These are phyloP conservation scores for Termitomyces sp. DNA, from an alignment of 768 basidiomycete genomes.

Conservation along the genomic window DNA sequence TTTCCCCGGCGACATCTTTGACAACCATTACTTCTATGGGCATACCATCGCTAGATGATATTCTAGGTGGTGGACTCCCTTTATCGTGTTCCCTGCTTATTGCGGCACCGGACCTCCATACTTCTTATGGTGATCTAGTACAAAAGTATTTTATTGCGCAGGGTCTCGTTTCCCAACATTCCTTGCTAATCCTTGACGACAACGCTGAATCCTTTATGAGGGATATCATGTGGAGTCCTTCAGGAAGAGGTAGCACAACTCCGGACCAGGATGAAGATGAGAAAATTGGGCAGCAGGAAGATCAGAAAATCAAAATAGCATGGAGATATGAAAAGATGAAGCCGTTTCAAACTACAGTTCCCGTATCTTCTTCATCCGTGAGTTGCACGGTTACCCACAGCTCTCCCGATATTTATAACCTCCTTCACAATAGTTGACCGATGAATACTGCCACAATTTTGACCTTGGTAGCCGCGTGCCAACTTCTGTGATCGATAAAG, in stretches of 20 bases:
- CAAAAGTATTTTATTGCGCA: constrained; percentile 90
- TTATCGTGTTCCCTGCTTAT: constrained; percentile 71
- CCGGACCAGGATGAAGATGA: constrained; percentile 23
- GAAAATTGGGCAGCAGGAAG: constrained; percentile 33
- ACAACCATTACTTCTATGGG: constrained; percentile 77
- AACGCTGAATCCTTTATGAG: constrained; percentile 55
- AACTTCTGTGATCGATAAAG: constrained; percentile 41
- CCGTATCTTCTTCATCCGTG: constrained; percentile 45
- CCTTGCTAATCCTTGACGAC: constrained; percentile 62
- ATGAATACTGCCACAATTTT: constrained; percentile 66
- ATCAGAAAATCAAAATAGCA: constrained; percentile 85
- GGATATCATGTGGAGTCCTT: constrained; percentile 81
- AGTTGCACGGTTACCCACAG: constrained; percentile 16
- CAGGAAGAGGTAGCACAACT: constrained; percentile 21
- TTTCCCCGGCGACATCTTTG: constrained; percentile 52
- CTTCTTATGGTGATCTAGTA: constrained; percentile 80
- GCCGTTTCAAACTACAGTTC: constrained; percentile 84
- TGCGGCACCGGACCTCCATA: constrained; percentile 83
- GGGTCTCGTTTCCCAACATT: constrained; percentile 72
- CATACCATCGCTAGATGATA: constrained; percentile 90
- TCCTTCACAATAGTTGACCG: constrained; percentile 37
- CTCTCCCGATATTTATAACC: background rate
- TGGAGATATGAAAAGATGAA: constrained; percentile 97
- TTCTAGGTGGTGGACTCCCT: constrained; percentile 90
- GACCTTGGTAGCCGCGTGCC: constrained; percentile 71